phyloP scores from a whole-genome alignment of 805 yeast genomes.

The Komagataella pastoris region DNA sequence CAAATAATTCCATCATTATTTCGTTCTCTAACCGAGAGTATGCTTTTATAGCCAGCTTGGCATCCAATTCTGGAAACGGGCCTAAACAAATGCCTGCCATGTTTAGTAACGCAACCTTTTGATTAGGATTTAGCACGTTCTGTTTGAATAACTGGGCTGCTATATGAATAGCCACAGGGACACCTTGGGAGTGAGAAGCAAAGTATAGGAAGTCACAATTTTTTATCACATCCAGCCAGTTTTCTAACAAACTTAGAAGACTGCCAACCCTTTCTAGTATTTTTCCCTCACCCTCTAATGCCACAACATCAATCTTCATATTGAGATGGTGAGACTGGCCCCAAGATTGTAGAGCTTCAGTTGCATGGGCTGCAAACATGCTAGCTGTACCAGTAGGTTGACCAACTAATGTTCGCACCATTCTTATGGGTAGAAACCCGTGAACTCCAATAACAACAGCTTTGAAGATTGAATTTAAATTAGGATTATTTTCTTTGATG shows the following conservation, averaged over 20 bases:
- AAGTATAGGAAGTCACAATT: slow-evolving; percentile 68
- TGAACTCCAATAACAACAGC: slow-evolving; percentile 87
- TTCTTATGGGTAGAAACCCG: slow-evolving; percentile 83
- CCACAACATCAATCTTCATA: slow-evolving; percentile 62
- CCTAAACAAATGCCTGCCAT: slow-evolving; percentile 94
- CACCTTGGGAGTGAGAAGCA: slow-evolving; percentile 89
- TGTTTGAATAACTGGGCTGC: slow-evolving; percentile 11
- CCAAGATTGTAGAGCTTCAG: slow-evolving; percentile 56
- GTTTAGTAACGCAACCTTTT: slow-evolving; percentile 61
- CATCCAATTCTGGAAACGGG: slow-evolving; percentile 80
- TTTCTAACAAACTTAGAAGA: slow-evolving; percentile 52
- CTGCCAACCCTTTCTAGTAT: slow-evolving; percentile 71
- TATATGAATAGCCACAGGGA: slow-evolving; percentile 75
- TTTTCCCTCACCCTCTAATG: slow-evolving; percentile 86
- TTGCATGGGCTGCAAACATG: slow-evolving; percentile 73
- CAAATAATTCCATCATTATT: slow-evolving; percentile 75
- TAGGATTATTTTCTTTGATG: slow-evolving; percentile 15
- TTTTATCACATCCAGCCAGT: slow-evolving; percentile 45
- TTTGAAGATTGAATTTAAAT: slow-evolving; percentile 7
- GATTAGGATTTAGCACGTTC: slow-evolving; percentile 6
- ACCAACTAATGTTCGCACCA: slow-evolving; percentile 75
- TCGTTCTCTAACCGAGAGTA: slow-evolving; percentile 80
- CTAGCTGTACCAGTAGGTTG: slow-evolving; percentile 88
- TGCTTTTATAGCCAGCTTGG: slow-evolving; percentile 67
- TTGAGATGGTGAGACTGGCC: slow-evolving; percentile 25